A percentile compares a stretch with the other conserved stretches of the same genome.
phyloP scores from a whole-genome alignment of 2,329 filamentous ascomycete species.

The Scedosporium minutisporum region DNA sequence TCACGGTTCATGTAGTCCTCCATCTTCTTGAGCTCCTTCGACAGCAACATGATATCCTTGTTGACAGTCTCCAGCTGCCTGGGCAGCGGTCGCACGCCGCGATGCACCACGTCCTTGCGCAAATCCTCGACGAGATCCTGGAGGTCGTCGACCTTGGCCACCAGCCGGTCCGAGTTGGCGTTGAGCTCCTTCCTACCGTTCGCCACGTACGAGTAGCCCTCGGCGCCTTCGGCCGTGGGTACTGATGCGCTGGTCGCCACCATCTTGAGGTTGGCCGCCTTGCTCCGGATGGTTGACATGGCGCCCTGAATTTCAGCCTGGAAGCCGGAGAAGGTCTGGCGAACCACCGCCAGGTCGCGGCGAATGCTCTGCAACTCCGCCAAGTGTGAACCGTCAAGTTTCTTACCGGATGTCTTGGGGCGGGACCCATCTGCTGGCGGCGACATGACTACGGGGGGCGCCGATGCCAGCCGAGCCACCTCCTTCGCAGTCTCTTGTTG shows the following conservation, averaged over 20 bases:
- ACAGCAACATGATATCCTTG: constrained; percentile 75
- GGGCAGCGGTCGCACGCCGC: constrained; percentile 83
- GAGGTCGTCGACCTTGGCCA: constrained; percentile 89
- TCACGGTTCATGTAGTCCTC: constrained; percentile 85
- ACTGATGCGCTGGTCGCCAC: constrained; percentile 60
- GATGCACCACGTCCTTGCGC: constrained; percentile 89
- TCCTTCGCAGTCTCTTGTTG: constrained; percentile 87
- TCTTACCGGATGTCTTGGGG: constrained; percentile 23
- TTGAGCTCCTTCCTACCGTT: constrained; percentile 79
- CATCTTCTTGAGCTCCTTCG: constrained; percentile 84
- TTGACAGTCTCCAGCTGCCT: constrained; percentile 81
- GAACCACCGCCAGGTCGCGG: constrained; percentile 80
- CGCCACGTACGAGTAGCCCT: constrained; percentile 78
- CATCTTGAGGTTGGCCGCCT: constrained; percentile 72
- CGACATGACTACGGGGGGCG: constrained; percentile 30
- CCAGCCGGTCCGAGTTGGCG: constrained; percentile 79
- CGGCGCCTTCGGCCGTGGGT: constrained; percentile 64
- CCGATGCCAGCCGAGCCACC: constrained; percentile 52
- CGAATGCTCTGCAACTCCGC: constrained; percentile 73
- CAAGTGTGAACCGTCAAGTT: constrained; percentile 52
- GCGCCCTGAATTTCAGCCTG: constrained; percentile 79
- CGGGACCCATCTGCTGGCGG: constrained; percentile 29
- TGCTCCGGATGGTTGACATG: constrained; percentile 73
- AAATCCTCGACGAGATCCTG: constrained; percentile 95
- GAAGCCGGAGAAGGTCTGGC: constrained; percentile 89